Evolutionary conservation across 768 basidiomycete genomes (phyloP), one percentile per base, ranked within the genome.

Genomic region (Amanita phalloides): DNA sequence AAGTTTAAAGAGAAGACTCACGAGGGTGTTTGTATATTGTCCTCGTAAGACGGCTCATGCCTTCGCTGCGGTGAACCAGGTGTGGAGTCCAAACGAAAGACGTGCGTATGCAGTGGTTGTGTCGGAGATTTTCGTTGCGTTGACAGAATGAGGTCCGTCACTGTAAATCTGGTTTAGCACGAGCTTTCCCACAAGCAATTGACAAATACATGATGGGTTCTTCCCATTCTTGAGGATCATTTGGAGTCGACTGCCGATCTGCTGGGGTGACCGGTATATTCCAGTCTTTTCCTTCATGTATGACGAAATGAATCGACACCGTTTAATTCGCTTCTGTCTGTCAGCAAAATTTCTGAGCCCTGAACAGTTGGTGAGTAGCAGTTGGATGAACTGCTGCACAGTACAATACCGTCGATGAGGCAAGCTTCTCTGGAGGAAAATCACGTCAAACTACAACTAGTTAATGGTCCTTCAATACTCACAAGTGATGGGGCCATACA

Each of bases 71-170:
- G 36, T 7, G 36, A 4, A n/a, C 1, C 8, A 13, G 35, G 14
- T 14, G 33, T 3, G 8, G 33, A 1, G 3, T 36, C 35, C 6
- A 37, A 37, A 10, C 38, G 38, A 10, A 39, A 39, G 3, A 39
- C n/a, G 0, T 8, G 7, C 1, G n/a, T n/a, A 5, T n/a, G 5
- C 9, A 3, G 37, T 4, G n/a, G 3, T 20, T 2, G n/a, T 2
- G 13, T 38, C 3, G 37, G 37, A 17, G 38, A 20, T n/a, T 39
- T 39, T 2, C 38, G n/a, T 20, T 39, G n/a, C 1, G n/a, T 21
- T 0, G 6, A 1, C 10, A 2, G 6, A 6, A 20, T 7, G 0
- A 39, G 38, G 0, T 39, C 7, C 2, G 20, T 3, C 3, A 21
- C 38, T 39, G 7, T 17, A 39, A 17, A 21, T 9, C 3, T 17